Evolutionary conservation across 441 rosid species (phyloP).

Genomic region (Corymbia citriodora): DNA sequence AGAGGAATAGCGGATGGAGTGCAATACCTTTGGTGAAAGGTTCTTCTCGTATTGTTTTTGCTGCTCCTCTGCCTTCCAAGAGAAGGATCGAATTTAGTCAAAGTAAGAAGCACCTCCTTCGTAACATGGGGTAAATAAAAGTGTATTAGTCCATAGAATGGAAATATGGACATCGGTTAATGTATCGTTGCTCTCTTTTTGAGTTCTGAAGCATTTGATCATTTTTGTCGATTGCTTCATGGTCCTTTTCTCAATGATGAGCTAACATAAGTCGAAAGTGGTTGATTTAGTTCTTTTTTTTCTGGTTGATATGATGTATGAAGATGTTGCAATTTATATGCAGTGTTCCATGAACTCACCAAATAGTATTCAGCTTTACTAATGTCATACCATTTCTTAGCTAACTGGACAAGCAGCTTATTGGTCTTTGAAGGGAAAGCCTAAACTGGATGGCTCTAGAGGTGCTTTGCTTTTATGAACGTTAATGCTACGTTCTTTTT

Average conservation of each 20-base stretch:
- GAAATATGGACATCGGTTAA: neutral
- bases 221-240: neutral
- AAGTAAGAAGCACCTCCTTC: neutral
- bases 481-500: too few species aligned
- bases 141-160: neutral
- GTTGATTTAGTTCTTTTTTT: neutral
- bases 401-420: slow-evolving; percentile 64
- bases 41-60: neutral
- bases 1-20: neutral
- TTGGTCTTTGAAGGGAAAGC: too few species aligned
- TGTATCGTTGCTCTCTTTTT: neutral
- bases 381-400: slow-evolving; percentile 27
- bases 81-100: neutral
- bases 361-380: slow-evolving; percentile 1
- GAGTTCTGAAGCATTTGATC: neutral
- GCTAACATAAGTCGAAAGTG: neutral
- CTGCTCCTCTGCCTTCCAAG: neutral
- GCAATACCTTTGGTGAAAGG: neutral
- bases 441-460: too few species aligned
- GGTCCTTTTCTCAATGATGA: neutral
- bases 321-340: neutral
- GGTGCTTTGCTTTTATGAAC: too few species aligned
- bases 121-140: neutral
- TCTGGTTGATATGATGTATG: neutral
- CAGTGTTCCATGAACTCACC: too few species aligned